Base-by-base conservation (phyloP, 2,329 filamentous ascomycete genomes). In the Corynespora cassiicola region DNA sequence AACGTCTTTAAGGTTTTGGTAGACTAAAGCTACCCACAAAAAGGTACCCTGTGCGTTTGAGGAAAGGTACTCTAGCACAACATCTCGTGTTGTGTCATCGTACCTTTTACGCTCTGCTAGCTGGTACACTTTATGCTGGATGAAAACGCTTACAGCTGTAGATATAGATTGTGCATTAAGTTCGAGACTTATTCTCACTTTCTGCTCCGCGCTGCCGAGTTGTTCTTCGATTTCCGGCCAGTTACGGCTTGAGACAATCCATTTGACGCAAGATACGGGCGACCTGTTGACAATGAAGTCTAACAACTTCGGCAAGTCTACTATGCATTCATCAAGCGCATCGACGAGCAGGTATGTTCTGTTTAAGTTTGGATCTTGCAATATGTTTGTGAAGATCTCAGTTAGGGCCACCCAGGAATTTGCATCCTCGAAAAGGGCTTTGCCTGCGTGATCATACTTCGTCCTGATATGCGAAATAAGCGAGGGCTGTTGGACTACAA, bases 391-490 rank as follows among this genome's bases (percentile, higher is more conserved):
- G 1, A 78, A 61, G 3, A 76, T 67, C 2, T 61, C 32, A 0
- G 48, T 62, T 6, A 79, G 31, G 1, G 56, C 52, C 21, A 54
- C 18, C 63, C 64, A 75, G 4, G 65, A 56, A 57, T 72, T 73
- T 0, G 24, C n/a, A 31, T 66, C 69, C 11, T 72, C 56, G 36
- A 78, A 78, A 0, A 71, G 42, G 0, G 33, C 24, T 39, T 58
- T 56, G 2, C 70, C 71, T 0, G 47, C 78, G 77, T 0, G 7
- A 5, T 72, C 56, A 23, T 74, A 70, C 23, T 59, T 56, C 7
- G 56, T 48, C n/a, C 43, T 47, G 0, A 76, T 5, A 43, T 75
- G 52, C 1, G 50, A 52, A 2, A 68, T 31, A 0, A 76, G 59
- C 2, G 44, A 49, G 18, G 54, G 58, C 2, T 71, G 47, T 35